Conservation (phyloP, 805 yeast species). For the Hanseniaspora thailandica region DNA sequence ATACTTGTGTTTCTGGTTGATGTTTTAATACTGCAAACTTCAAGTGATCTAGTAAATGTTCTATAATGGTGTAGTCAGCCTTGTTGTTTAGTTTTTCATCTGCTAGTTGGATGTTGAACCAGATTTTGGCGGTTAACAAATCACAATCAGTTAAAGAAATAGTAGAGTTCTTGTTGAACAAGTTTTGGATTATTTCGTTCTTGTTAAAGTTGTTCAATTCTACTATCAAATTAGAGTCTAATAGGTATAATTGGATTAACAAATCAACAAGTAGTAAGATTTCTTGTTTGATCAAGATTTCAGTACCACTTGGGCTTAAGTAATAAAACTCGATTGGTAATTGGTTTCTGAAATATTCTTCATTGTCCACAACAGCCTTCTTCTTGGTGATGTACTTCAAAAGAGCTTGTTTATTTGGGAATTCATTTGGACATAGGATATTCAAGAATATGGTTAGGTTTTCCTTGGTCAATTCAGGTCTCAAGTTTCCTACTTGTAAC, state of each 20-base stretch:
- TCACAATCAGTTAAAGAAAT: slow-evolving; percentile 59
- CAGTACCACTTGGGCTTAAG: slow-evolving; percentile 21
- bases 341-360: slow-evolving; percentile 22
- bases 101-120: slow-evolving; percentile 64
- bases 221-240: slow-evolving; percentile 46
- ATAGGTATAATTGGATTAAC: slow-evolving; percentile 61
- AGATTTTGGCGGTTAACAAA: slow-evolving; percentile 73
- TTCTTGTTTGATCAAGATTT: slow-evolving; percentile 53
- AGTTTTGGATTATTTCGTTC: slow-evolving; percentile 37
- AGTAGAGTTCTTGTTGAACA: slow-evolving; percentile 34
- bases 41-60: slow-evolving; percentile 51
- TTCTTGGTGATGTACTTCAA: slow-evolving; percentile 30
- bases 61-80: slow-evolving; percentile 44
- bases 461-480: slow-evolving; percentile 48
- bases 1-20: slow-evolving; percentile 83
- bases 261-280: slow-evolving; percentile 68
- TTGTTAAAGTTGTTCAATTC: slow-evolving; percentile 44
- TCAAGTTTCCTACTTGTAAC: slow-evolving; percentile 65
- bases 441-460: slow-evolving; percentile 46
- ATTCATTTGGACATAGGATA: slow-evolving; percentile 41
- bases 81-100: slow-evolving; percentile 24
- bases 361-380: slow-evolving; percentile 29
- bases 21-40: slow-evolving; percentile 86
- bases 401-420: slow-evolving; percentile 35
- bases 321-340: slow-evolving; percentile 28